These are phyloP conservation scores for Cytospora mali DNA, from an alignment of 2,329 filamentous ascomycete genomes.

Conservation along the genomic window DNA sequence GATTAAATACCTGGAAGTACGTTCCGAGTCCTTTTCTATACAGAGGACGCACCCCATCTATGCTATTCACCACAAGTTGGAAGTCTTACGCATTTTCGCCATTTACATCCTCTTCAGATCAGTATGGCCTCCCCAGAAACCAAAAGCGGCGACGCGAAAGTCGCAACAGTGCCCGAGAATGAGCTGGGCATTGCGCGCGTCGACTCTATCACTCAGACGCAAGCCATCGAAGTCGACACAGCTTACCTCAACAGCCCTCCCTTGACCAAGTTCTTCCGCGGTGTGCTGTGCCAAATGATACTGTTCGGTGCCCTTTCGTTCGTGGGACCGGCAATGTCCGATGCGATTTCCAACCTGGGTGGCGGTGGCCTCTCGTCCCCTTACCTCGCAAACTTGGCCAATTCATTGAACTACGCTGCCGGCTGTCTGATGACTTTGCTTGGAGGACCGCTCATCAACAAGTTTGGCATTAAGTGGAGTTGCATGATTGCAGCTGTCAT, in stretches of 20 bases:
- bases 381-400: slow-evolving; percentile 25
- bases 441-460: slow-evolving; percentile 43
- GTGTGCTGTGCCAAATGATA: slow-evolving; percentile 27
- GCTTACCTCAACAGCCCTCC: slow-evolving; percentile 23
- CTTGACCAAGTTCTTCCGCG: slow-evolving; percentile 18
- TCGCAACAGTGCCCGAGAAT: slow-evolving; percentile 14
- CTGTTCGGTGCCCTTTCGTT: slow-evolving; percentile 26
- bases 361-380: slow-evolving; percentile 27
- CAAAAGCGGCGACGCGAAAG: slow-evolving; percentile 13
- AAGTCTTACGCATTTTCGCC: not conserved
- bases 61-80: not conserved
- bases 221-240: slow-evolving; percentile 24
- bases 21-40: slow-evolving; percentile 5
- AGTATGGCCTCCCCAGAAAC: slow-evolving; percentile 9
- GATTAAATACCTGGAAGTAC: not conserved
- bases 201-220: slow-evolving; percentile 21
- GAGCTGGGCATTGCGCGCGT: slow-evolving; percentile 10
- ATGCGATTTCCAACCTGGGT: slow-evolving; percentile 27
- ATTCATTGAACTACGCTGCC: slow-evolving; percentile 23
- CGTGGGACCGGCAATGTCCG: slow-evolving; percentile 26
- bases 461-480: slow-evolving; percentile 41
- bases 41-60: not conserved
- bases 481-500: slow-evolving; percentile 40
- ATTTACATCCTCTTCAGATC: not conserved
- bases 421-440: slow-evolving; percentile 30